phyloP scores from a whole-genome alignment of 371 early-diverging fungal species.

The Mucor racemosus region DNA sequence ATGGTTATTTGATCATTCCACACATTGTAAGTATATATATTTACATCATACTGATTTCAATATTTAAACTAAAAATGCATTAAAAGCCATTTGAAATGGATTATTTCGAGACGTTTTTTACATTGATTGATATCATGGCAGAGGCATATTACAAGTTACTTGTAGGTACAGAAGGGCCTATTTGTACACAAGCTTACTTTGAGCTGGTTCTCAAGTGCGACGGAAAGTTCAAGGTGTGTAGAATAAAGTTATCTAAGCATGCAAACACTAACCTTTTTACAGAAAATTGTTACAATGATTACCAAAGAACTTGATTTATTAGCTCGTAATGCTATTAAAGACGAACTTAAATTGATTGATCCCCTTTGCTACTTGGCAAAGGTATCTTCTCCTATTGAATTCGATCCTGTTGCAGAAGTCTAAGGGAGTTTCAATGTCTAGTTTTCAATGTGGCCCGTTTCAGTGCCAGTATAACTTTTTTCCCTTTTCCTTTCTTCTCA shows the following conservation, averaged over 20 bases:
- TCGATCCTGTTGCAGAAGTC: slow-evolving; percentile 38
- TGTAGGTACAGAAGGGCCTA: slow-evolving; percentile 38
- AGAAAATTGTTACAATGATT: slow-evolving; percentile 59
- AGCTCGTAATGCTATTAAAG: slow-evolving; percentile 60
- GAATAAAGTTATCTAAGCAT: neutral
- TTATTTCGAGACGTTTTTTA: slow-evolving; percentile 60
- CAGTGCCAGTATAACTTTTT: neutral
- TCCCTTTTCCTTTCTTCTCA: neutral
- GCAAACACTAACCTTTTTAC: neutral
- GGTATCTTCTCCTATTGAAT: slow-evolving; percentile 48
- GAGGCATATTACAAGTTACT: slow-evolving; percentile 56
- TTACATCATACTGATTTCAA: neutral
- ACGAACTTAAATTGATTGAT: slow-evolving; percentile 57
- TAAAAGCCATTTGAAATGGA: slow-evolving; percentile 60
- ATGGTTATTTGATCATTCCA: slow-evolving; percentile 49
- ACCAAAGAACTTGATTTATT: slow-evolving; percentile 60
- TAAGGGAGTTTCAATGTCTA: slow-evolving; percentile 19
- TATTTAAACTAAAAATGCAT: neutral
- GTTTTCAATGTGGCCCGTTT: neutral
- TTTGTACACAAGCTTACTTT: slow-evolving; percentile 53
- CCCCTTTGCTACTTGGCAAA: slow-evolving; percentile 45
- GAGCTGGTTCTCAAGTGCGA: slow-evolving; percentile 64
- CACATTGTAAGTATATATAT: slow-evolving; percentile 55
- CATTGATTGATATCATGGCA: slow-evolving; percentile 52
- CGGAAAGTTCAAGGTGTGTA: slow-evolving; percentile 54